Conservation (phyloP, 768 basidiomycete species). For the Pholiota microspora region DNA sequence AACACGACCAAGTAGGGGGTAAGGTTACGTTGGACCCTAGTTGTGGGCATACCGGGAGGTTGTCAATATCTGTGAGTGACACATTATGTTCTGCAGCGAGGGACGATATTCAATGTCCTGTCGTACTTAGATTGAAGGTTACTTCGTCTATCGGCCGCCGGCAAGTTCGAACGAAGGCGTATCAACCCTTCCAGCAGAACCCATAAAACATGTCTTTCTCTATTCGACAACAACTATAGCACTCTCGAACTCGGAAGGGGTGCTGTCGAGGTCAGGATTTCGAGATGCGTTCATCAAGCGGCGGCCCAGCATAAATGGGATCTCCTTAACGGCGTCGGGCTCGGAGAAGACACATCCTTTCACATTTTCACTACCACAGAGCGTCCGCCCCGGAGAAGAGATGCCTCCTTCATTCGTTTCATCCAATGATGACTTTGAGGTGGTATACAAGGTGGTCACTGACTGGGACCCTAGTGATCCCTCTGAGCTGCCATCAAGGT, state of each 20-base stretch:
- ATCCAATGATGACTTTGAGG: conserved; percentile 33
- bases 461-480: conserved; percentile 55
- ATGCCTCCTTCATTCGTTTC: conserved; percentile 59
- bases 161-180: conserved; percentile 24
- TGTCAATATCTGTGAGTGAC: conserved; percentile 51
- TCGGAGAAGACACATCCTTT: conserved; percentile 46
- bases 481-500: conserved; percentile 46
- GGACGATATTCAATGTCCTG: too few species aligned
- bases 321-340: conserved; percentile 31
- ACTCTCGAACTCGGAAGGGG: conserved; percentile 34
- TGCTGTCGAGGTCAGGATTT: conserved; percentile 35
- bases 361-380: conserved; percentile 53
- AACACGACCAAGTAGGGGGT: conserved; percentile 59
- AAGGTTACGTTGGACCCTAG: conserved; percentile 55
- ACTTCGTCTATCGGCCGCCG: conserved; percentile 43
- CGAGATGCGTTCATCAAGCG: conserved; percentile 43
- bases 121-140: conserved; percentile 71
- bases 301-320: conserved; percentile 41
- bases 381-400: conserved; percentile 49
- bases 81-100: too few species aligned
- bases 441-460: conserved; percentile 55
- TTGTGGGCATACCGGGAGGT: conserved; percentile 50
- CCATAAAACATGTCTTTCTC: conserved; percentile 47
- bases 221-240: conserved; percentile 42
- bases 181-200: conserved; percentile 13